Evolutionary conservation across 2,329 filamentous ascomycete genomes (phyloP), one percentile per base, ranked within the genome.

Genomic region (Apiospora phragmitis): DNA sequence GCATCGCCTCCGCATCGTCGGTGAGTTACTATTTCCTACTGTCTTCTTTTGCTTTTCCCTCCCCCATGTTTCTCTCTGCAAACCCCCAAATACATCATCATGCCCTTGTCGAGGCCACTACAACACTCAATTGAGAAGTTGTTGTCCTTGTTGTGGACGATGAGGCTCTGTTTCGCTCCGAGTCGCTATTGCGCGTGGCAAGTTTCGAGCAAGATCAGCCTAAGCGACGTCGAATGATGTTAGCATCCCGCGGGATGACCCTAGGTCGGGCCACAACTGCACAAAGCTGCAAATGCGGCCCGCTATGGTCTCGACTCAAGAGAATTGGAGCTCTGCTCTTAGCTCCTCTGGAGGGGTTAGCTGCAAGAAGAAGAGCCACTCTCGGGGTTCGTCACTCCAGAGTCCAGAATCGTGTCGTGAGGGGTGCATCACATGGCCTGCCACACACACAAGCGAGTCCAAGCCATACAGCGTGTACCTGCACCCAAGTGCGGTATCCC

Each of bases 1-100:
- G 84, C 82, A 47, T 88, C 87, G 35, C 87, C 87, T 32, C 82
- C 84, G 42, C 84, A 86, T 72, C 75, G 79, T 70, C 86, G 85
- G 87, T 89, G 81, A 81, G 84, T 70, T n/a, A 62, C 18, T n/a
- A n/a, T n/a, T 38, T 24, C 68, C 43, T 72, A 51, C 43, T 68
- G 68, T 68, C 29, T 70, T 47, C n/a, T 42, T 51, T 51, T 47
- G 18, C 38, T 67, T 45, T 70, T 69, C 29, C 42, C 67, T 42
- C 18, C 67, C 55, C 49, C 68, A 24, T 65, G 59, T 67, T 38
- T 59, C 66, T 69, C 41, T 51, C 65, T 32, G 26, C 35, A 47
- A 38, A 55, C 9, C 45, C 29, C n/a, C 18, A 5, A 42, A 21
- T 16, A 41, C 32, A n/a, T 49, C 49, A 55, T 38, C 32, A 38